phyloP scores from a whole-genome alignment of 192 early-diverging fungal genomes.

The Gamsiella multidivaricata region DNA sequence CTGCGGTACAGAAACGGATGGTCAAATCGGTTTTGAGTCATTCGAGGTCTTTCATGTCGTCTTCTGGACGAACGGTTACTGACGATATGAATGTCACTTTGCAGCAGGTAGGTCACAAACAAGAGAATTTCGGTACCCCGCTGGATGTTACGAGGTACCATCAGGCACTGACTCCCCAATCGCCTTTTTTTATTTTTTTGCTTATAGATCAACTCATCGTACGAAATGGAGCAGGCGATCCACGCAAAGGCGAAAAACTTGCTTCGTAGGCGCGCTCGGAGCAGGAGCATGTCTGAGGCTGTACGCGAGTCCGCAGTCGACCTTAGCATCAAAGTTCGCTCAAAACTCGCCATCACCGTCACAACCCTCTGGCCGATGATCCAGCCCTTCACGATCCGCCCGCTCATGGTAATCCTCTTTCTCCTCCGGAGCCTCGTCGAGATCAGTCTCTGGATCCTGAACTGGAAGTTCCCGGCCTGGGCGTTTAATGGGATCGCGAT shows the following conservation, averaged over 20 bases:
- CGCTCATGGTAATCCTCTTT: constrained; percentile 55
- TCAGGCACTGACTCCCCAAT: too few relatives aligned
- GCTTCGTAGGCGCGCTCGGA: constrained; percentile 42
- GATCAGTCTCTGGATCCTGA: constrained; percentile 67
- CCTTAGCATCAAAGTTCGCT: constrained; percentile 48
- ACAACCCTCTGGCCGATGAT: constrained; percentile 47
- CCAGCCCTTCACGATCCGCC: constrained; percentile 53
- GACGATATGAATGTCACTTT: constrained; percentile 60
- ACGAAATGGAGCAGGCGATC: constrained; percentile 66
- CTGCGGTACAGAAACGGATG: constrained; percentile 54
- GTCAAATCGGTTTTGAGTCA: constrained; percentile 34
- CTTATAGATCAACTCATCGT: constrained; percentile 72
- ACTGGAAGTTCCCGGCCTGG: constrained; percentile 67
- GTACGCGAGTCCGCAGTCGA: constrained; percentile 54
- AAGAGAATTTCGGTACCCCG: too few relatives aligned
- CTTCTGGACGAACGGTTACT: constrained; percentile 31
- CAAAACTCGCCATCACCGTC: constrained; percentile 28
- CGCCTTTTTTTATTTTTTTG: too few relatives aligned
- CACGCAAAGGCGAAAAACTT: constrained; percentile 34
- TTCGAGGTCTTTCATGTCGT: constrained; percentile 27
- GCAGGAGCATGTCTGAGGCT: constrained; percentile 54
- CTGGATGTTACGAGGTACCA: too few relatives aligned
- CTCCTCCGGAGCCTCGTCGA: constrained; percentile 65
- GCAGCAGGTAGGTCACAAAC: constrained; percentile 61
- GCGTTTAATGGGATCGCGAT: constrained; percentile 73